These are phyloP conservation scores for Copromyces sp. DNA, from an alignment of 495 filamentous ascomycete species.

Conservation along the genomic window DNA sequence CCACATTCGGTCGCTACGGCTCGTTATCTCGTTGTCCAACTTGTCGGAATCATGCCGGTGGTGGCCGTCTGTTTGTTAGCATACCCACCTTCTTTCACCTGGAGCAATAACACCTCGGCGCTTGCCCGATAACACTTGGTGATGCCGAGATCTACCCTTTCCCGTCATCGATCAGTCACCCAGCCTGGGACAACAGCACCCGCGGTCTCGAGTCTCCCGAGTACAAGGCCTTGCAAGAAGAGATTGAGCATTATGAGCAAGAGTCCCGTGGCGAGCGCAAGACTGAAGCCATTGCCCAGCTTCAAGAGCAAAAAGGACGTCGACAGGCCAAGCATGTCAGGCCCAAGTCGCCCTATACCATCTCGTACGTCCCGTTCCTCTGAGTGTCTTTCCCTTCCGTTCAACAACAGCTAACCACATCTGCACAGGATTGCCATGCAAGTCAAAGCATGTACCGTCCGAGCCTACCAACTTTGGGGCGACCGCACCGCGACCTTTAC, in stretches of 20 bases:
- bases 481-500: slow-evolving; percentile 20
- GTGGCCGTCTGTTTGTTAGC: not conserved
- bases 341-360: slow-evolving; percentile 44
- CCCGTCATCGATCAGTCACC: no score
- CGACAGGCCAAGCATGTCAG: slow-evolving; percentile 30
- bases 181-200: slow-evolving; percentile 45
- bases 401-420: not conserved
- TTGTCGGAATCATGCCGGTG: not conserved
- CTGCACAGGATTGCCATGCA: slow-evolving; percentile 40
- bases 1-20: not conserved
- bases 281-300: slow-evolving; percentile 4
- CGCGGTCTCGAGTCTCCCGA: slow-evolving; percentile 41
- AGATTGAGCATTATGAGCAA: slow-evolving; percentile 51
- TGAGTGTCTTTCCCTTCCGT: not conserved
- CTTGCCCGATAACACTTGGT: not conserved
- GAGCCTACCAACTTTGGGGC: slow-evolving; percentile 40
- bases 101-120: not conserved
- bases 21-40: not conserved
- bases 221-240: slow-evolving; percentile 43
- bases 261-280: slow-evolving; percentile 40
- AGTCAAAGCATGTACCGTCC: slow-evolving; percentile 40
- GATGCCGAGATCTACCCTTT: not conserved
- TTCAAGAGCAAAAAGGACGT: slow-evolving; percentile 22
- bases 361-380: slow-evolving; percentile 11
- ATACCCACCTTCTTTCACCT: not conserved